phyloP scores from a whole-genome alignment of 192 early-diverging fungal species.

The Coemansia sp. region DNA sequence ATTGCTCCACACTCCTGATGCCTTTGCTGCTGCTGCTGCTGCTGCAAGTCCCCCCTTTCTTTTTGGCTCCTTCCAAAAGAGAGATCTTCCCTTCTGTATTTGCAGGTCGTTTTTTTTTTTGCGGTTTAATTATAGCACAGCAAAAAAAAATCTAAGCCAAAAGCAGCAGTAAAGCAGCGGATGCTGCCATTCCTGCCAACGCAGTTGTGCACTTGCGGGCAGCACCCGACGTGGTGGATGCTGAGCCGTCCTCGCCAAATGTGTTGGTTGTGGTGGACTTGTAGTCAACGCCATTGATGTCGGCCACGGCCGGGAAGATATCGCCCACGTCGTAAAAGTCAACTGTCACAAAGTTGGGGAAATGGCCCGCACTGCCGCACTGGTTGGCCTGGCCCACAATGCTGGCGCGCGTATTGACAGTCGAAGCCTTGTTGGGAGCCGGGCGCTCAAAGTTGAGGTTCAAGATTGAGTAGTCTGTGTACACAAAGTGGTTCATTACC shows the following conservation, averaged over 20 bases:
- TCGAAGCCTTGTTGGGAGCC: constrained; percentile 47
- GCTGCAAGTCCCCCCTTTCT: no score
- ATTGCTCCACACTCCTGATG: no score
- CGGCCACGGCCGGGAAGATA: constrained; percentile 51
- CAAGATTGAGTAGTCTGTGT: constrained; percentile 38
- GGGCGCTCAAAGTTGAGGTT: constrained; percentile 52
- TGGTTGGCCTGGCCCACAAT: constrained; percentile 57
- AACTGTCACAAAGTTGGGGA: constrained; percentile 69
- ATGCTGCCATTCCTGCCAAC: background rate
- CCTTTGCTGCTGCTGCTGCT: no score
- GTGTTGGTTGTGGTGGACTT: constrained; percentile 18
- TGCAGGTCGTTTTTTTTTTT: no score
- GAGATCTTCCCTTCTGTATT: no score
- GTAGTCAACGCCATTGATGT: constrained; percentile 56
- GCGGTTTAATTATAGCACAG: no score
- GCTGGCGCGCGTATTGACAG: constrained; percentile 56
- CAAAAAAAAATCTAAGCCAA: no score
- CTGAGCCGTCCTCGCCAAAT: constrained; percentile 2
- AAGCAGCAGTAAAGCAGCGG: no score
- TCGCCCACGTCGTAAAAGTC: constrained; percentile 72
- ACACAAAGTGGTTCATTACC: constrained; percentile 76
- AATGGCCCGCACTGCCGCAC: constrained; percentile 44
- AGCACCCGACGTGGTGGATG: constrained; percentile 1
- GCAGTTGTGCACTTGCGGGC: background rate
- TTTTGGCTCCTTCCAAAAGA: no score